These are phyloP conservation scores for Periconia sp. DNA, from an alignment of 2,329 filamentous ascomycete genomes.

Conservation along the genomic window DNA sequence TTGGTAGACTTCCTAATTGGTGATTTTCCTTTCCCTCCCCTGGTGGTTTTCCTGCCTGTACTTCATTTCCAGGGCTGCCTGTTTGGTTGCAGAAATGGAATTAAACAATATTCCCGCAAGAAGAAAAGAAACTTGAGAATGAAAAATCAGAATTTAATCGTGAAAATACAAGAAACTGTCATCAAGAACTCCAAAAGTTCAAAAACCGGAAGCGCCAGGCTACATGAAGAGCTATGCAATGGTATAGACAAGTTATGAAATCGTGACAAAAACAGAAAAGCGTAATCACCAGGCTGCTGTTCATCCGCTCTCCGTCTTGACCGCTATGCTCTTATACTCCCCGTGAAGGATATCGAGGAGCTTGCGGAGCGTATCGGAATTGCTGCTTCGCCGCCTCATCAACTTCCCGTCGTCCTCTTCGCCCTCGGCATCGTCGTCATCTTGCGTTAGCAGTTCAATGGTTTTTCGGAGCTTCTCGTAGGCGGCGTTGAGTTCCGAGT, in stretches of 20 bases:
- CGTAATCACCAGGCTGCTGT: background rate
- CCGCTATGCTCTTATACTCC: slow-evolving; percentile 31
- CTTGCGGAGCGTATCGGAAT: slow-evolving; percentile 40
- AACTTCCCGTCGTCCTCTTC: slow-evolving; percentile 23
- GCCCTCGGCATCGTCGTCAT: slow-evolving; percentile 34
- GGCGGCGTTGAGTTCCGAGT: slow-evolving; percentile 44
- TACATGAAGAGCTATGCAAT: slow-evolving; percentile 12
- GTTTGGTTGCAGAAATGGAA: too few species aligned
- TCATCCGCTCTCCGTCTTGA: slow-evolving; percentile 26
- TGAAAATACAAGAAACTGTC: too few species aligned
- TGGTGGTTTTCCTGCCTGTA: too few species aligned
- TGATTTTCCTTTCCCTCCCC: too few species aligned
- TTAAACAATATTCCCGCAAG: too few species aligned
- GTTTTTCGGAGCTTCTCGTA: slow-evolving; percentile 46
- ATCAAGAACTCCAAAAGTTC: too few species aligned
- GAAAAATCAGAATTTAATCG: too few species aligned
- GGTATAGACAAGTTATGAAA: slow-evolving; percentile 14
- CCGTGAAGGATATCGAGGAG: slow-evolving; percentile 43
- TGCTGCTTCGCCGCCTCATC: slow-evolving; percentile 25
- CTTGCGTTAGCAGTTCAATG: slow-evolving; percentile 40
- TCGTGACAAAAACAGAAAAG: slow-evolving; percentile 10
- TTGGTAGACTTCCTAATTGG: too few species aligned
- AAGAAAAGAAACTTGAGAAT: too few species aligned
- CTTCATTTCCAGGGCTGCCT: too few species aligned
- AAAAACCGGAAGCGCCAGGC: slow-evolving; percentile 11